These are phyloP conservation scores for Pilatotrama ljubarskyi DNA, from an alignment of 768 basidiomycete genomes.

Conservation along the genomic window DNA sequence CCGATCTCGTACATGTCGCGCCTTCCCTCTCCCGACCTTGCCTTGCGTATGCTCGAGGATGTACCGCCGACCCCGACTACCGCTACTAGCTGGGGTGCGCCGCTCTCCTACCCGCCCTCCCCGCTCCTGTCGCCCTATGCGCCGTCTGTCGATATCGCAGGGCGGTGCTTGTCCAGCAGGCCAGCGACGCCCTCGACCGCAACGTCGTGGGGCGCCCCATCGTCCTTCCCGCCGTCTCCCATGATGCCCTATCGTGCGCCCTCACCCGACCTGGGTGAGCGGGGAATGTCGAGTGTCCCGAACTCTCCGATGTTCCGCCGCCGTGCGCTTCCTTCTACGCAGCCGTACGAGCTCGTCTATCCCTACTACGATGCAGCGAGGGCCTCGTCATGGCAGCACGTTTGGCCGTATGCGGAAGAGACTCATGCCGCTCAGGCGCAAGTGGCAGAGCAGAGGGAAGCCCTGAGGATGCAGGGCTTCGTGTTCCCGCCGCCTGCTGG, in stretches of 20 bases:
- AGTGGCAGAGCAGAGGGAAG: not conserved
- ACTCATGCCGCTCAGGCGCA: not conserved
- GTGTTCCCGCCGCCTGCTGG: constrained; percentile 4
- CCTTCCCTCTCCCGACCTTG: constrained; percentile 60
- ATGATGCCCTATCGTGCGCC: constrained; percentile 18
- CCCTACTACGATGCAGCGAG: constrained; percentile 12
- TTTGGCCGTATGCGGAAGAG: constrained; percentile 15
- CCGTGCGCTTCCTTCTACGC: not conserved
- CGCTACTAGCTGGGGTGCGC: constrained; percentile 48
- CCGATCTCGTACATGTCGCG: constrained; percentile 37
- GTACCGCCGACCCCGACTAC: constrained; percentile 52
- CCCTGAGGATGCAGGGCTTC: constrained; percentile 1
- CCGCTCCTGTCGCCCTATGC: constrained; percentile 28
- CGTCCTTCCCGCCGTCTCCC: constrained; percentile 39
- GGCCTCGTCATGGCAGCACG: constrained; percentile 22
- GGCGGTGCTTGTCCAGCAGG: constrained; percentile 37
- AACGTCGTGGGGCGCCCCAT: constrained; percentile 55
- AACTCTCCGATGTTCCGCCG: not conserved
- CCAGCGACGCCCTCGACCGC: constrained; percentile 46
- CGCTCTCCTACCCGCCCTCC: constrained; percentile 37
- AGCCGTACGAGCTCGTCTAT: constrained; percentile 6
- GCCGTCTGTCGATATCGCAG: constrained; percentile 43
- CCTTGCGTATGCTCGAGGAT: constrained; percentile 54
- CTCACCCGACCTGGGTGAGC: constrained; percentile 22
- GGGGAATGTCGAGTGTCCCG: constrained; percentile 18